Percentiles rank a stretch among this genome's conserved stretches.
These are phyloP conservation scores for Solanum ossicruentum DNA, from an alignment of 257 asterid genomes.

Conservation along the genomic window DNA sequence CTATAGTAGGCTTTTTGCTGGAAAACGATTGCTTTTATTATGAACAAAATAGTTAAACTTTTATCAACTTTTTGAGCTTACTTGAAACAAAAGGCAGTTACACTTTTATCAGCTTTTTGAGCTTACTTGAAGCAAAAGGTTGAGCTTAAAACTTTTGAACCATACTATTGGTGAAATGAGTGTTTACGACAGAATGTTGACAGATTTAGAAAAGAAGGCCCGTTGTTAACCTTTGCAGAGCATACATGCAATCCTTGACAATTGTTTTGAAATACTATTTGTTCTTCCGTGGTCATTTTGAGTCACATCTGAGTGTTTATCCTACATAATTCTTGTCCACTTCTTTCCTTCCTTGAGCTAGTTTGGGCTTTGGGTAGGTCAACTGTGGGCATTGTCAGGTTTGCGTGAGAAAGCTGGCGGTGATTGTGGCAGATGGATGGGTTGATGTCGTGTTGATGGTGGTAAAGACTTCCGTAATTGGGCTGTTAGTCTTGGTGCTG, in stretches of 20 bases:
- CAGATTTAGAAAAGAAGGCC: neutral
- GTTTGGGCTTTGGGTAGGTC: neutral
- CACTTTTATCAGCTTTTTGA: neutral
- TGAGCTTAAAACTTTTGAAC: neutral
- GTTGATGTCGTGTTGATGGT: neutral
- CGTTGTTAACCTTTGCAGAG: neutral
- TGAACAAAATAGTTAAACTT: neutral
- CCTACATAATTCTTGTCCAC: neutral
- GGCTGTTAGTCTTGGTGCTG: neutral
- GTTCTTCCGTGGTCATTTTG: neutral
- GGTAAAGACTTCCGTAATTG: neutral
- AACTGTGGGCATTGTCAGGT: neutral
- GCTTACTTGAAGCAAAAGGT: neutral
- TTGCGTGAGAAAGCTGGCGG: neutral
- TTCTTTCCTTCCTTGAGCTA: neutral
- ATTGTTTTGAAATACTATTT: neutral
- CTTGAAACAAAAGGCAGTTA: neutral
- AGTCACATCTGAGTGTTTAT: neutral
- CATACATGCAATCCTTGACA: neutral
- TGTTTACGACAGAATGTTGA: neutral
- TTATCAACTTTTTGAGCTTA: neutral
- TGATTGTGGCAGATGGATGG: neutral
- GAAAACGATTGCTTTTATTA: neutral
- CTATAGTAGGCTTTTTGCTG: neutral
- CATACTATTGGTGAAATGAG: neutral